Evolutionary conservation across 495 filamentous ascomycete species (phyloP).

Genomic region (Penicillium argentinense): DNA sequence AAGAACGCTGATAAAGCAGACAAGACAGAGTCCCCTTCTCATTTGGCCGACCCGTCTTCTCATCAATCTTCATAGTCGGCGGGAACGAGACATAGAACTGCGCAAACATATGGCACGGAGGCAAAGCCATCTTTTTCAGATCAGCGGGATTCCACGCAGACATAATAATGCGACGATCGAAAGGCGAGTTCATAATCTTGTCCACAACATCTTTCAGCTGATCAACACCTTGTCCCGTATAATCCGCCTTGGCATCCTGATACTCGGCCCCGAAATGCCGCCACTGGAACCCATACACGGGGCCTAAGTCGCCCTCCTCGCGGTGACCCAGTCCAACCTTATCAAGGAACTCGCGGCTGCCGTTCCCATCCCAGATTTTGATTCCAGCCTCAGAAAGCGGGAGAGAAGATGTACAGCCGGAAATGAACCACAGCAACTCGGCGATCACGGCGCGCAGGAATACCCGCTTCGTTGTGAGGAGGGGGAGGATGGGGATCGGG

Average conservation of each 20-base stretch:
- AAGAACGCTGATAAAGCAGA: constrained; percentile 88
- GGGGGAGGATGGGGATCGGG: constrained; percentile 67
- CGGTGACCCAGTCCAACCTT: constrained; percentile 75
- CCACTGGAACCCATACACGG: constrained; percentile 99
- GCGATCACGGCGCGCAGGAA: constrained; percentile 87
- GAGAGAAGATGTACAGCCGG: constrained; percentile 72
- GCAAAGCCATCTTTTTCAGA: constrained; percentile 84
- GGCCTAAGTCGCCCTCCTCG: constrained; percentile 84
- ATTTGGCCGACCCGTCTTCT: constrained; percentile 34
- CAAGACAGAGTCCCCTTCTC: constrained; percentile 71
- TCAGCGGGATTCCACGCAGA: constrained; percentile 92
- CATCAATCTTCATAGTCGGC: constrained; percentile 31
- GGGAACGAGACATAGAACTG: constrained; percentile 95
- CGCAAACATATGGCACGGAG: constrained; percentile 98
- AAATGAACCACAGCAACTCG: constrained; percentile 96
- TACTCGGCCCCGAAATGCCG: constrained; percentile 95
- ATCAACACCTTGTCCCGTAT: constrained; percentile 85
- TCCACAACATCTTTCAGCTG: constrained; percentile 84
- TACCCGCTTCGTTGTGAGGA: constrained; percentile 96
- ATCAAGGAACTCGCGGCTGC: constrained; percentile 85
- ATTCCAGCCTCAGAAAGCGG: constrained; percentile 74
- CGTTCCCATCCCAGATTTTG: constrained; percentile 99
- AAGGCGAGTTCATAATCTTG: constrained; percentile 77
- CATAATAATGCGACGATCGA: constrained; percentile 85
- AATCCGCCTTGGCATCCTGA: constrained; percentile 73